Conservation (phyloP, 163 green algal species). For the Prototheca cutis region DNA sequence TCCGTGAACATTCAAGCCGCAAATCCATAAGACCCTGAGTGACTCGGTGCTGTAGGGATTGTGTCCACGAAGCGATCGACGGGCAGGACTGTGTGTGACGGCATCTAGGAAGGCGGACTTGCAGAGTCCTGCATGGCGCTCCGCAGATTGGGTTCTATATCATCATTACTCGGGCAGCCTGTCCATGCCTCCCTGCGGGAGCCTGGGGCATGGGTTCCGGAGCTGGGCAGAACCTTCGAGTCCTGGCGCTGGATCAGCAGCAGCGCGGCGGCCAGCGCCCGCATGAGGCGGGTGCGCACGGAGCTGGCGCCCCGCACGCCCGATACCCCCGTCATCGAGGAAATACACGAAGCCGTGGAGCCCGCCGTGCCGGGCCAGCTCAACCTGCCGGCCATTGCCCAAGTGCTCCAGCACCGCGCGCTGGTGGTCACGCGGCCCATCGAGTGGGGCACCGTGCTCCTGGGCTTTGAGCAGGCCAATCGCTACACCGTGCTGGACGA, state of each 20-base stretch:
- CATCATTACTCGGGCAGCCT: no score
- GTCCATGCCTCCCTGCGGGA: no score
- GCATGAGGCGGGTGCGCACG: background rate
- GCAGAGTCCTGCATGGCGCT: no score
- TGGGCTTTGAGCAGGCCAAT: slow-evolving; percentile 74
- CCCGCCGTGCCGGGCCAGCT: background rate
- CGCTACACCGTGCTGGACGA: slow-evolving; percentile 48
- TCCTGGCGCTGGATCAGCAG: background rate
- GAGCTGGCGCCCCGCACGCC: background rate
- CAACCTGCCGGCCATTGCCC: background rate
- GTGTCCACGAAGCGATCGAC: no score
- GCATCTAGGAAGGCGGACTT: no score
- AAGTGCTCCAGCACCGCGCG: slow-evolving; percentile 32
- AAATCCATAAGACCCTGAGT: no score
- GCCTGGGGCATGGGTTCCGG: no score
- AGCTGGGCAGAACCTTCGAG: no score
- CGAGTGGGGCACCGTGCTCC: slow-evolving; percentile 78
- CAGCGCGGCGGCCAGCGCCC: background rate
- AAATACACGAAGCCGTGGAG: background rate
- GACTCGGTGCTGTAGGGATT: no score
- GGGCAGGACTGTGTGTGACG: no score
- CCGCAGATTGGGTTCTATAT: no score
- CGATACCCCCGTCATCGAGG: background rate
- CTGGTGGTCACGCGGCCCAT: slow-evolving; percentile 67
- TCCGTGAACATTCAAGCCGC: no score